Percentiles rank a stretch among this genome's conserved stretches.
phyloP scores from a whole-genome alignment of 768 basidiomycete species.

The Auricularia heimuer region DNA sequence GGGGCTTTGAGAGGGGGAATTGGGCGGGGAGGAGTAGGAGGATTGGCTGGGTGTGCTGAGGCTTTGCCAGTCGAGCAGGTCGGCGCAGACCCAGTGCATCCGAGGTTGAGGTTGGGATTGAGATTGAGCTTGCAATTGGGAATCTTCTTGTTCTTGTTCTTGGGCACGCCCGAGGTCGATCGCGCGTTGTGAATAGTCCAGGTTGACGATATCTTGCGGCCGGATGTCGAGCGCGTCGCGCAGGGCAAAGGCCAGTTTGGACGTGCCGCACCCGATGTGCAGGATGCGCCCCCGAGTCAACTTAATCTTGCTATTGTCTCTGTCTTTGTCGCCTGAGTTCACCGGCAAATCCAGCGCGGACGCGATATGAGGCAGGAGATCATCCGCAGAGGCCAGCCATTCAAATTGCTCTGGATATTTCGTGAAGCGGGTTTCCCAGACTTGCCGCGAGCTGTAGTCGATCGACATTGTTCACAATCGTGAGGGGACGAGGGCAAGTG shows the following conservation, averaged over 20 bases:
- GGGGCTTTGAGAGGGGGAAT: too few species aligned
- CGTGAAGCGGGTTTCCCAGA: background rate
- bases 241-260: background rate
- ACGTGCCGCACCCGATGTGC: constrained; percentile 1
- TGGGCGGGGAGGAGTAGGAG: too few species aligned
- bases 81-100: background rate
- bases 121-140: background rate
- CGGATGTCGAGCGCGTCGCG: background rate
- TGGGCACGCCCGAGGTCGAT: background rate
- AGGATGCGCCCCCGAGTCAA: background rate
- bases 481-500: background rate
- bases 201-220: background rate
- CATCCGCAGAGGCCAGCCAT: background rate
- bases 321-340: background rate
- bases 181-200: background rate
- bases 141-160: background rate
- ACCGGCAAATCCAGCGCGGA: background rate
- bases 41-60: background rate
- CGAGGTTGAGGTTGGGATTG: background rate
- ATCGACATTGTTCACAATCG: background rate
- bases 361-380: background rate
- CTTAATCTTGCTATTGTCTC: background rate
- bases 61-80: background rate
- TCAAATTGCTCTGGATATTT: background rate
- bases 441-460: background rate